phyloP scores from a whole-genome alignment of 2,329 filamentous ascomycete genomes.

The Colletotrichum australisinense region DNA sequence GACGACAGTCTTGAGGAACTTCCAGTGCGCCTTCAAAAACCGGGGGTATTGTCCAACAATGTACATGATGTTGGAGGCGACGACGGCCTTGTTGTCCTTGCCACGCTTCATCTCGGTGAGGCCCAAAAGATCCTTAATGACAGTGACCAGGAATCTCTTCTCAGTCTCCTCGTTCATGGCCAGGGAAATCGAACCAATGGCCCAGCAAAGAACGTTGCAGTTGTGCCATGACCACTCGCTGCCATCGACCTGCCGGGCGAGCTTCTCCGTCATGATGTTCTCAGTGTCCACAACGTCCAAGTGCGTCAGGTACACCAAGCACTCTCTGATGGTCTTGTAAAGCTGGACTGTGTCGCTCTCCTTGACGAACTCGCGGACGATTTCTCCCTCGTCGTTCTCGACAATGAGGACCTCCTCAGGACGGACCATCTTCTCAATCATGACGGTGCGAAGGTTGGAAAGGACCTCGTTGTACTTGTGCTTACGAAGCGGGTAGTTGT shows the following conservation, averaged over 20 bases:
- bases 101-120: constrained; percentile 99
- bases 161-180: constrained; percentile 99
- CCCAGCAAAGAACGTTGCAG: constrained; percentile 99
- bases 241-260: constrained; percentile 94
- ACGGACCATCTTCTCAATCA: constrained; percentile 99
- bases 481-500: constrained; percentile 93
- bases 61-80: constrained; percentile 99
- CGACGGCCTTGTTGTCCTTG: constrained; percentile 99
- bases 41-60: constrained; percentile 99
- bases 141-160: constrained; percentile 97
- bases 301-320: constrained; percentile 96
- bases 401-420: constrained; percentile 98
- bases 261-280: constrained; percentile 99
- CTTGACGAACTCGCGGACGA: constrained; percentile 98
- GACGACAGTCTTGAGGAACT: constrained; percentile 99
- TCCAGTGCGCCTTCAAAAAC: constrained; percentile 99
- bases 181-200: constrained; percentile 97
- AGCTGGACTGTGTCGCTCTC: constrained; percentile 99
- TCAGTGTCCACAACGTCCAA: constrained; percentile 97
- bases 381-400: constrained; percentile 99
- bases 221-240: constrained; percentile 99
- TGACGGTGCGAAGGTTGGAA: constrained; percentile 93
- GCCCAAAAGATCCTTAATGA: constrained; percentile 97
- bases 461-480: constrained; percentile 97
- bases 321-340: constrained; percentile 98